Conservation (phyloP, 768 basidiomycete species). For the Imleria badia region DNA sequence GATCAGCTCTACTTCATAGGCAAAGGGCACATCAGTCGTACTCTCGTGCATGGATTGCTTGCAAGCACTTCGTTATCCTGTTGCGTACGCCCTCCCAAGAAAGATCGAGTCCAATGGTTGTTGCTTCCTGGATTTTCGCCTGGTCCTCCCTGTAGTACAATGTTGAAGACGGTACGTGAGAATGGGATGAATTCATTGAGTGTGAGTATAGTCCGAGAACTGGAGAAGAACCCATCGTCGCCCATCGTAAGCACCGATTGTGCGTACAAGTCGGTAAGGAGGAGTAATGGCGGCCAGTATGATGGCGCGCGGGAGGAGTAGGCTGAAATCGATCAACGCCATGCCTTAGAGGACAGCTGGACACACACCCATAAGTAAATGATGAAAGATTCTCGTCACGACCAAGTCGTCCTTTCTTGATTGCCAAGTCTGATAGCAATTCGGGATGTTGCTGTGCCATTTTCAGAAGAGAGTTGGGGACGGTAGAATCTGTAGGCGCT, state of each 20-base stretch:
- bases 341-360: neutral
- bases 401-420: constrained; percentile 59
- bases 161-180: constrained; percentile 76
- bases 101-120: constrained; percentile 41
- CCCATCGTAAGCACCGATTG: constrained; percentile 88
- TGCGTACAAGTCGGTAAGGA: constrained; percentile 79
- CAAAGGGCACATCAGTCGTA: constrained; percentile 38
- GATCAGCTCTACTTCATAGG: neutral
- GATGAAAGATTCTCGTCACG: constrained; percentile 45
- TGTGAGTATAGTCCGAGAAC: constrained; percentile 70
- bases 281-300: constrained; percentile 69
- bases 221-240: constrained; percentile 93
- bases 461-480: constrained; percentile 50
- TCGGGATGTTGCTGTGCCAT: constrained; percentile 40
- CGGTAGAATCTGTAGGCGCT: constrained; percentile 59
- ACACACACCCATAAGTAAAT: constrained; percentile 42
- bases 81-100: constrained; percentile 72
- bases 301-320: constrained; percentile 42
- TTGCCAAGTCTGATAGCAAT: constrained; percentile 54
- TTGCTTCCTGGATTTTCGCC: constrained; percentile 38
- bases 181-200: constrained; percentile 79
- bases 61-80: constrained; percentile 73
- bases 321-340: constrained; percentile 31
- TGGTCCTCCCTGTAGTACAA: constrained; percentile 67
- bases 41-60: constrained; percentile 88